Evolutionary conservation across 257 asterid species (phyloP).

Genomic region (Knoxia roxburghii): DNA sequence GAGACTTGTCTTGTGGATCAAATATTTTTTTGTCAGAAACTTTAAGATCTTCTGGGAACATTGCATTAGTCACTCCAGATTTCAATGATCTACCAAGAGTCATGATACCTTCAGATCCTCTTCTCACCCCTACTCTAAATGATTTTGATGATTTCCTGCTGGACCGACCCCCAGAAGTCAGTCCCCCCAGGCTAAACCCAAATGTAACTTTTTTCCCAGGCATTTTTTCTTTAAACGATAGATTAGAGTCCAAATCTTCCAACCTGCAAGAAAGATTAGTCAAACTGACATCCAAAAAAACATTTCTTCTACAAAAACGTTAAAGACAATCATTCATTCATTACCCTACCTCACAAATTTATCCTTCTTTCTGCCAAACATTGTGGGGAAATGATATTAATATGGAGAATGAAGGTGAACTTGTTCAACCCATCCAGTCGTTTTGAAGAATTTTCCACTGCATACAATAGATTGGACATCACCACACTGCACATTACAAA

Average conservation of each 20-base stretch:
- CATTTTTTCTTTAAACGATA: constrained; percentile 65
- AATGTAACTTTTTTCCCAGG: constrained; percentile 43
- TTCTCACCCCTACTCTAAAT: constrained; percentile 51
- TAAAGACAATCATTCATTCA: not conserved
- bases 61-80: constrained; percentile 75
- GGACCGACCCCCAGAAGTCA: constrained; percentile 33
- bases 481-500: not conserved
- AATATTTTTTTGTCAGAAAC: constrained; percentile 63
- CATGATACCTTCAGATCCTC: constrained; percentile 78
- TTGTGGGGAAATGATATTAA: constrained; percentile 23
- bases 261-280: constrained; percentile 38
- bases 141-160: constrained; percentile 43
- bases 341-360: constrained; percentile 70
- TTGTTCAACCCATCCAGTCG: constrained; percentile 17
- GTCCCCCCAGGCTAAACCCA: constrained; percentile 65
- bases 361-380: constrained; percentile 79
- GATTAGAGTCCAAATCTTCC: constrained; percentile 48
- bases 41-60: constrained; percentile 89
- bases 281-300: not conserved
- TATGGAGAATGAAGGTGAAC: constrained; percentile 27
- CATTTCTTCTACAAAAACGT: not conserved
- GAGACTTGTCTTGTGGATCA: constrained; percentile 95
- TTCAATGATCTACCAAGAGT: constrained; percentile 72
- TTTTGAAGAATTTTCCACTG: constrained; percentile 2
- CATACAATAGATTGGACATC: not conserved